phyloP scores from a whole-genome alignment of 495 filamentous ascomycete genomes.

The Lasiosphaeriaceae sp. region DNA sequence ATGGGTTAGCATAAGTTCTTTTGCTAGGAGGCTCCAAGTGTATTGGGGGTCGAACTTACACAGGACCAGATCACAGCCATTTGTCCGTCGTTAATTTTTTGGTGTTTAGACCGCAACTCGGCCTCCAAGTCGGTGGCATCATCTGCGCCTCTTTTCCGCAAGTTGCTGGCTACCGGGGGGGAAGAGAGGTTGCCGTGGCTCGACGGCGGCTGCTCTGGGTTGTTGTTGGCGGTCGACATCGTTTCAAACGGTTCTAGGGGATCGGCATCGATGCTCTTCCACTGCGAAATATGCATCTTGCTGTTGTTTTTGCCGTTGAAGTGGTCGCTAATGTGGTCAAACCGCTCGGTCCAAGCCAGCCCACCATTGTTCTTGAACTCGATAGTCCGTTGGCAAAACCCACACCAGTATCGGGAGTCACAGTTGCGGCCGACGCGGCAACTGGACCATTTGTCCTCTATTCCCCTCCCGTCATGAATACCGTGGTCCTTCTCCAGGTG shows the following conservation, averaged over 20 bases:
- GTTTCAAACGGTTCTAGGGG: background rate
- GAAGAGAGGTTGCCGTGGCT: too few relatives aligned
- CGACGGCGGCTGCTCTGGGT: background rate
- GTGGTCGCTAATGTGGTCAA: conserved; percentile 85
- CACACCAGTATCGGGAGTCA: conserved; percentile 80
- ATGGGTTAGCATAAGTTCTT: background rate
- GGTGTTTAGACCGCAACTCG: too few relatives aligned
- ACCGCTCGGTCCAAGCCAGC: conserved; percentile 69
- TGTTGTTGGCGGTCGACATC: background rate
- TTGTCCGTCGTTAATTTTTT: too few relatives aligned
- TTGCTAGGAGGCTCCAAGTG: background rate
- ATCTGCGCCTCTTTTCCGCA: background rate
- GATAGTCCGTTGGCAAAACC: conserved; percentile 67
- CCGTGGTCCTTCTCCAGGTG: conserved; percentile 57
- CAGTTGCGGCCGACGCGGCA: conserved; percentile 67
- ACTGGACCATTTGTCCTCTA: conserved; percentile 46
- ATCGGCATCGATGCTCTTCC: conserved; percentile 29
- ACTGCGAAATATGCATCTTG: conserved; percentile 31
- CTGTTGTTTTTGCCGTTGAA: conserved; percentile 46
- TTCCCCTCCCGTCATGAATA: conserved; percentile 33
- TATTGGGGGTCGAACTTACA: background rate
- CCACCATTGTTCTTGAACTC: conserved; percentile 50
- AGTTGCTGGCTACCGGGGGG: background rate
- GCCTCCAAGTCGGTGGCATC: background rate
- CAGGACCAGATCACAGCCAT: conserved; percentile 5